Conservation (phyloP, 176 grass and related monocot species). For the Carex cristatella region DNA sequence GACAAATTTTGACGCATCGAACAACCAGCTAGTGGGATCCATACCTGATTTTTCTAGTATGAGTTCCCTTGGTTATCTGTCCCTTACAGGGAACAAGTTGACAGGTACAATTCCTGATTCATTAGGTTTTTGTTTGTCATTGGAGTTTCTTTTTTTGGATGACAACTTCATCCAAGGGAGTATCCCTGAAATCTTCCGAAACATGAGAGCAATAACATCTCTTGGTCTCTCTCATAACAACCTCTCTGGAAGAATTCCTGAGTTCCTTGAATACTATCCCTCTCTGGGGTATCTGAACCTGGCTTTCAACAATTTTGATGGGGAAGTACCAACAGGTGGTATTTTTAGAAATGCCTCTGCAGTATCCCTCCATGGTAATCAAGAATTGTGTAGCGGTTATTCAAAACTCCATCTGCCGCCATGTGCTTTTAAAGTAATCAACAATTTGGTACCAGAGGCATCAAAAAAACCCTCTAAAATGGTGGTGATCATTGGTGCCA, state of each 20-base stretch:
- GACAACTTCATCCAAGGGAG: slow-evolving; percentile 24
- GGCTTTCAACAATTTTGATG: slow-evolving; percentile 45
- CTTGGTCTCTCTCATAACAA: slow-evolving; percentile 43
- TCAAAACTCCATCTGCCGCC: not conserved
- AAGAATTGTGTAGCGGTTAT: slow-evolving; percentile 6
- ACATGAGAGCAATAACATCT: not conserved
- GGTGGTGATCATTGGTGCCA: too few species aligned
- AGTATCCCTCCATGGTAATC: slow-evolving; percentile 27
- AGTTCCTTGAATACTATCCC: not conserved
- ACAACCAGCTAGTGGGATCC: not conserved
- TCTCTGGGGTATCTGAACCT: slow-evolving; percentile 30
- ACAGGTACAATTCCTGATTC: slow-evolving; percentile 23
- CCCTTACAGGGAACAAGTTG: slow-evolving; percentile 13
- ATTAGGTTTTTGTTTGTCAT: slow-evolving; percentile 13
- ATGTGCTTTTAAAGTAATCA: too few species aligned
- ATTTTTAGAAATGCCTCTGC: slow-evolving; percentile 23
- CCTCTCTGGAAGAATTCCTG: slow-evolving; percentile 33
- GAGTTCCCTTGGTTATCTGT: not conserved
- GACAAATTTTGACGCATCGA: not conserved
- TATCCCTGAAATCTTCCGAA: slow-evolving; percentile 19
- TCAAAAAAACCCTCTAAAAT: too few species aligned
- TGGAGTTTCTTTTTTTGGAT: slow-evolving; percentile 23
- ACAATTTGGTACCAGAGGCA: too few species aligned
- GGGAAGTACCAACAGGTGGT: slow-evolving; percentile 22
- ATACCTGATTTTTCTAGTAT: not conserved